Conservation (phyloP, 371 early-diverging fungal genomes). For the Mucor racemosus region DNA sequence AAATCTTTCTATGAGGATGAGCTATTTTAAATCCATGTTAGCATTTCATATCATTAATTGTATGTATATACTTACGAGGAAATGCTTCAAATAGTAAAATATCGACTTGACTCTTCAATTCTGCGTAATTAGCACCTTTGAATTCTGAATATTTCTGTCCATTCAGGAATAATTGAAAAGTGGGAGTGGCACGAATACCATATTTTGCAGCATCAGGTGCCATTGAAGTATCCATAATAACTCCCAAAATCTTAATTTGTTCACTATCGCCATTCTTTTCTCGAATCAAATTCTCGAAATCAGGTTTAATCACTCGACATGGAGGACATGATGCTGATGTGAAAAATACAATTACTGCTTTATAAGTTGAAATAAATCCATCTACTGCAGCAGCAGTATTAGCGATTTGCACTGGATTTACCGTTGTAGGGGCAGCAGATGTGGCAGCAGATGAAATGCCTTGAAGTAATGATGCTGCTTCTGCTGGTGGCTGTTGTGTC, state of each 20-base stretch:
- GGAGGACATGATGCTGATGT: conserved; percentile 77
- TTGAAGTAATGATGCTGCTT: conserved; percentile 31
- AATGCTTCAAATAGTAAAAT: conserved; percentile 67
- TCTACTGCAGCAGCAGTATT: conserved; percentile 39
- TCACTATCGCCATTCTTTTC: conserved; percentile 44
- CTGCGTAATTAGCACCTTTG: conserved; percentile 69
- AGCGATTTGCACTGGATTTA: conserved; percentile 37
- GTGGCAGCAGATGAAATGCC: conserved; percentile 45
- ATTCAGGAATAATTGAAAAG: conserved; percentile 68
- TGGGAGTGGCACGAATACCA: conserved; percentile 69
- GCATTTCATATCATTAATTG: not conserved
- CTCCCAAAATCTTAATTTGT: conserved; percentile 57
- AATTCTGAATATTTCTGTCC: conserved; percentile 66
- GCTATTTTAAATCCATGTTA: conserved; percentile 32
- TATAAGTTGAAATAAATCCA: conserved; percentile 46
- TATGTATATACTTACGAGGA: conserved; percentile 59
- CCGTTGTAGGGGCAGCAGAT: conserved; percentile 39
- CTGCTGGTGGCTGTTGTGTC: conserved; percentile 14
- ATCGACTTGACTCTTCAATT: conserved; percentile 67
- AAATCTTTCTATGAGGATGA: conserved; percentile 66
- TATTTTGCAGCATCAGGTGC: conserved; percentile 63
- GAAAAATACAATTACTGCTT: conserved; percentile 73
- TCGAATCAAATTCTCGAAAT: conserved; percentile 63
- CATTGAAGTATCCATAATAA: conserved; percentile 64
- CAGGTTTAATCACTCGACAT: conserved; percentile 73